Conservation (phyloP, 495 filamentous ascomycete species). For the Endocarpon pusillum region DNA sequence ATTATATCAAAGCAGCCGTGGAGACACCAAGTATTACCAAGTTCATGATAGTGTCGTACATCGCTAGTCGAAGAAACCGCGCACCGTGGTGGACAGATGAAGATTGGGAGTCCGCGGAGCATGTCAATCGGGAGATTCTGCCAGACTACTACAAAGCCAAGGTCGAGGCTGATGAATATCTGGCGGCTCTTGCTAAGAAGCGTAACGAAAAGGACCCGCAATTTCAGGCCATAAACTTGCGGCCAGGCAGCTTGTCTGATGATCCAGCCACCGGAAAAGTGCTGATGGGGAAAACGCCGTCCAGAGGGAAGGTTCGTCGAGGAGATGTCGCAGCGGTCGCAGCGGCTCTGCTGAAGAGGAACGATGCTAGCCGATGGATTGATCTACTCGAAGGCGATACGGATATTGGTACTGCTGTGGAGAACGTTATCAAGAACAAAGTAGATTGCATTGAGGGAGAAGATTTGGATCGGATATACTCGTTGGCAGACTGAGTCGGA, state of each 20-base stretch:
- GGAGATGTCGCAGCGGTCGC: slow-evolving; percentile 55
- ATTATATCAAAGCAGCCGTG: slow-evolving; percentile 52
- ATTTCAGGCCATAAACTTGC: slow-evolving; percentile 49
- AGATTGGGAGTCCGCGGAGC: slow-evolving; percentile 31
- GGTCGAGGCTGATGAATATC: slow-evolving; percentile 52
- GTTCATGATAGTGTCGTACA: slow-evolving; percentile 59
- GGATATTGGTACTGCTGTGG: slow-evolving; percentile 41
- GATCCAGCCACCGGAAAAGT: slow-evolving; percentile 42
- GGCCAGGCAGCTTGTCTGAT: slow-evolving; percentile 48
- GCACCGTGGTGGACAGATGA: slow-evolving; percentile 54
- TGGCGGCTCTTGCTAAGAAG: slow-evolving; percentile 38
- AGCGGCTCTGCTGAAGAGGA: slow-evolving; percentile 43
- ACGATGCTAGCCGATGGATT: slow-evolving; percentile 41
- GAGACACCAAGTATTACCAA: slow-evolving; percentile 41
- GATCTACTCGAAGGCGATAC: slow-evolving; percentile 45
- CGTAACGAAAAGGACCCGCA: slow-evolving; percentile 19
- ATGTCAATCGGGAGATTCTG: slow-evolving; percentile 35
- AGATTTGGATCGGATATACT: slow-evolving; percentile 16
- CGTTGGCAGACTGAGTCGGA: not conserved
- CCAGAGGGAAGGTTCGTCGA: slow-evolving; percentile 38
- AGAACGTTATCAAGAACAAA: slow-evolving; percentile 41
- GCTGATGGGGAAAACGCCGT: slow-evolving; percentile 43
- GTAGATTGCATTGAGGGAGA: slow-evolving; percentile 53
- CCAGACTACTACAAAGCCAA: slow-evolving; percentile 59
- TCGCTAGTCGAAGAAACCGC: slow-evolving; percentile 36